These are phyloP conservation scores for Cynanchum wilfordii DNA, from an alignment of 257 asterid species.

Conservation along the genomic window DNA sequence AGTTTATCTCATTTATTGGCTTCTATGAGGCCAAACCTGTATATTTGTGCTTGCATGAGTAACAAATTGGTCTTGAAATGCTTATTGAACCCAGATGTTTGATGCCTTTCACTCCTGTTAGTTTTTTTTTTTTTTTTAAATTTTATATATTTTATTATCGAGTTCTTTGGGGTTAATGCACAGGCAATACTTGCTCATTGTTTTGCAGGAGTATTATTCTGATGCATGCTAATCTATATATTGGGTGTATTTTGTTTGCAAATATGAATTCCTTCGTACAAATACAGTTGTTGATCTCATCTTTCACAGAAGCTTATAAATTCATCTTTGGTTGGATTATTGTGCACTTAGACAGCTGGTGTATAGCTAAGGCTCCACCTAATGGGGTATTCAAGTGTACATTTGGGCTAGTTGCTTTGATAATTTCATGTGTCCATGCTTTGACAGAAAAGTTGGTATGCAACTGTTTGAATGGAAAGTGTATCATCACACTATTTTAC, in stretches of 20 bases:
- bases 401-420: not conserved
- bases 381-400: too few relatives aligned
- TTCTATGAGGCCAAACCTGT: constrained; percentile 26
- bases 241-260: not conserved
- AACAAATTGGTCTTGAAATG: constrained; percentile 18
- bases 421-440: not conserved
- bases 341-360: too few relatives aligned
- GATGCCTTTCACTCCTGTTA: not conserved
- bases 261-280: not conserved
- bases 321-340: not conserved
- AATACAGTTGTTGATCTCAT: not conserved
- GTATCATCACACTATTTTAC: too few relatives aligned
- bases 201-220: too few relatives aligned
- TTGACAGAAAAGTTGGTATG: not conserved
- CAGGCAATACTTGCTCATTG: not conserved
- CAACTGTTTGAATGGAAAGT: not conserved
- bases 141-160: too few relatives aligned
- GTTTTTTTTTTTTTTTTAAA: not conserved
- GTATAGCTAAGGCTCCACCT: too few relatives aligned
- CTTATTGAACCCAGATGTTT: constrained; percentile 9
- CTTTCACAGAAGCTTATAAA: not conserved
- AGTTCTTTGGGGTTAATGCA: not conserved
- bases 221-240: not conserved
- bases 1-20: constrained; percentile 7
- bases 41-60: constrained; percentile 23